A percentile compares a stretch with the other conserved stretches of the same genome.
These are phyloP conservation scores for Colletotrichum truncatum DNA, from an alignment of 2,329 filamentous ascomycete genomes.

Conservation along the genomic window DNA sequence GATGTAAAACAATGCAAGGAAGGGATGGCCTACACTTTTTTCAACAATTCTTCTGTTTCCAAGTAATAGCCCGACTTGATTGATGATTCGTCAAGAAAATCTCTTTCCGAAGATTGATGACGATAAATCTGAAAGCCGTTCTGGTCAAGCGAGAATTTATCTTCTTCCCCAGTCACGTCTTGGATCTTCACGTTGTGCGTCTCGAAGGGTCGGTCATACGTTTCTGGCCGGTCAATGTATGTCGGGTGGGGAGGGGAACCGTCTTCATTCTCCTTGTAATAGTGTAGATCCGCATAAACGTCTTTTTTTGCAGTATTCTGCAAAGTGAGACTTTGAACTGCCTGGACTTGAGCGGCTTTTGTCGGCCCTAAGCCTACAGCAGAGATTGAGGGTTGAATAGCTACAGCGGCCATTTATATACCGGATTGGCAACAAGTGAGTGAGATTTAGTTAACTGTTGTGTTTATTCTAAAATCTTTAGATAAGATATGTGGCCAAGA, in stretches of 20 bases:
- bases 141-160: slow-evolving; percentile 46
- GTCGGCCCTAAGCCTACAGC: neutral
- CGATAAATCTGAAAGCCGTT: slow-evolving; percentile 47
- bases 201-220: slow-evolving; percentile 40
- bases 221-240: slow-evolving; percentile 45
- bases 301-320: neutral
- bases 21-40: slow-evolving; percentile 57
- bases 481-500: too few relatives aligned
- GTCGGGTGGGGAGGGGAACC: slow-evolving; percentile 48
- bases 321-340: neutral
- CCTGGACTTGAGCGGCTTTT: neutral
- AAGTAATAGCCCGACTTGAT: slow-evolving; percentile 76
- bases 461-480: too few relatives aligned
- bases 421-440: too few relatives aligned
- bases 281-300: slow-evolving; percentile 47
- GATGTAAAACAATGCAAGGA: neutral
- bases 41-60: slow-evolving; percentile 74
- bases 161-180: slow-evolving; percentile 47
- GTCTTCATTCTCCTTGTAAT: slow-evolving; percentile 50
- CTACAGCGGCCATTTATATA: slow-evolving; percentile 24
- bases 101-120: slow-evolving; percentile 43
- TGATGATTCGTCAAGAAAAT: slow-evolving; percentile 62
- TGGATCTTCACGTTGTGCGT: slow-evolving; percentile 41
- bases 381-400: slow-evolving; percentile 1
- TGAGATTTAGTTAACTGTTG: too few relatives aligned